Evolutionary conservation across 148 eudicot species (phyloP).

Genomic region (Camellia lanceoleosa): DNA sequence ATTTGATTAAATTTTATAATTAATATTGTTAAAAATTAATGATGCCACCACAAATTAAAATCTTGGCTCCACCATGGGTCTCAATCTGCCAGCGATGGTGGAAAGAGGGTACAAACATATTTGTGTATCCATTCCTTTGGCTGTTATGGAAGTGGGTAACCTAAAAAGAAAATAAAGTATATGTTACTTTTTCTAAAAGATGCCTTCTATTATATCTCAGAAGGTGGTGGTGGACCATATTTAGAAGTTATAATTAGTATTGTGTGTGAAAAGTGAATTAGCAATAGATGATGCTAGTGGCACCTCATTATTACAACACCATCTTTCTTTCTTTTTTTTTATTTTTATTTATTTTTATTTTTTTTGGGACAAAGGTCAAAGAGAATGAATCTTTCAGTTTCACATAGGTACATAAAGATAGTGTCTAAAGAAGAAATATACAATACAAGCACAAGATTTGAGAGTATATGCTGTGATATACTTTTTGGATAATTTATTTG

Average conservation of each 20-base stretch:
- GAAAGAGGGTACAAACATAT: not conserved
- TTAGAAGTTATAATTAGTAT: not conserved
- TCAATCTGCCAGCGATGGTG: not conserved
- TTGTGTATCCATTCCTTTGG: conserved; percentile 19
- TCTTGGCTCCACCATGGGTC: not conserved
- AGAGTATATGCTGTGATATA: not conserved
- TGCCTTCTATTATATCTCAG: conserved; percentile 11
- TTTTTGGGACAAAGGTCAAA: conserved; percentile 11
- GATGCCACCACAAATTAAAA: no score
- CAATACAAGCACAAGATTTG: conserved; percentile 12
- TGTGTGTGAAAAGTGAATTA: conserved; percentile 2
- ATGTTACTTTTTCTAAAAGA: conserved; percentile 1
- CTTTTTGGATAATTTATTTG: not conserved
- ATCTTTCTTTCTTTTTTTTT: not conserved
- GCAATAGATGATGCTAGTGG: conserved; percentile 9
- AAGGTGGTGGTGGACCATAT: conserved; percentile 11
- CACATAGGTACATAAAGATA: conserved; percentile 4
- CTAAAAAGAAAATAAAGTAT: not conserved
- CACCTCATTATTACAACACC: not conserved
- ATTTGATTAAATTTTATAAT: no score
- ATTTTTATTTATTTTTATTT: no score
- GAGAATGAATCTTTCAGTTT: conserved; percentile 10
- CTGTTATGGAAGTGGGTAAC: conserved; percentile 13
- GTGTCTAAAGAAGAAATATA: not conserved
- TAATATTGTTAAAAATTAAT: no score